A percentile compares a stretch with the other conserved stretches of the same genome.
phyloP scores from a whole-genome alignment of 768 basidiomycete genomes.

The button mushroom (Agaricus bisporus) region DNA sequence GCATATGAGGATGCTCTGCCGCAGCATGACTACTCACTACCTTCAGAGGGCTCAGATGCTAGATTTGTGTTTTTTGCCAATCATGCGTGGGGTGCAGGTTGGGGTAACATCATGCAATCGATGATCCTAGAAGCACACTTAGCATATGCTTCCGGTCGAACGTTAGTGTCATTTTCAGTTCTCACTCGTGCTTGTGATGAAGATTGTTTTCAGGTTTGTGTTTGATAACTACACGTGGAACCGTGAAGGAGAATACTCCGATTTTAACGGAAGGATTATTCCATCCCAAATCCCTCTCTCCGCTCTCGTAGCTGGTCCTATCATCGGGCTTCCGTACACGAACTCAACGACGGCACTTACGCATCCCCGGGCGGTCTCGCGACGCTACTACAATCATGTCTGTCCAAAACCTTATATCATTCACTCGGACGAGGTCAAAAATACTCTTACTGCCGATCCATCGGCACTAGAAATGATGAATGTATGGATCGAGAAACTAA shows the following conservation, averaged over 20 bases:
- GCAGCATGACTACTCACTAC: slow-evolving; percentile 34
- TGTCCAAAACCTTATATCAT: slow-evolving; percentile 32
- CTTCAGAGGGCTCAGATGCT: slow-evolving; percentile 32
- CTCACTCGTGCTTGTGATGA: not conserved
- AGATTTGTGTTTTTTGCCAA: slow-evolving; percentile 46
- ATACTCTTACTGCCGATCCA: slow-evolving; percentile 14
- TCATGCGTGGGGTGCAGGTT: slow-evolving; percentile 45
- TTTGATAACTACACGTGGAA: slow-evolving; percentile 59
- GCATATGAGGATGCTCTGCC: slow-evolving; percentile 38
- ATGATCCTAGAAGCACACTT: slow-evolving; percentile 46
- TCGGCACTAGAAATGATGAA: slow-evolving; percentile 33
- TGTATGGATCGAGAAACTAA: slow-evolving; percentile 40
- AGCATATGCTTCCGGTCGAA: slow-evolving; percentile 37
- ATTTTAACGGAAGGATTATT: slow-evolving; percentile 43
- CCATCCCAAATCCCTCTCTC: slow-evolving; percentile 51
- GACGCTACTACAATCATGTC: slow-evolving; percentile 37
- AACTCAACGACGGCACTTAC: slow-evolving; percentile 20
- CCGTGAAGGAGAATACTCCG: slow-evolving; percentile 33
- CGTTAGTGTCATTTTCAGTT: slow-evolving; percentile 29
- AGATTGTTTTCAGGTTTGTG: slow-evolving; percentile 36
- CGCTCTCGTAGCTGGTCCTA: slow-evolving; percentile 41
- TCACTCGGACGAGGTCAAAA: slow-evolving; percentile 21
- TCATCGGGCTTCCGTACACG: slow-evolving; percentile 11
- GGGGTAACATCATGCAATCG: slow-evolving; percentile 61
- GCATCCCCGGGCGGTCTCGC: slow-evolving; percentile 37